These are phyloP conservation scores for Wickerhamiella bombiphila DNA, from an alignment of 805 yeast genomes.

Conservation along the genomic window DNA sequence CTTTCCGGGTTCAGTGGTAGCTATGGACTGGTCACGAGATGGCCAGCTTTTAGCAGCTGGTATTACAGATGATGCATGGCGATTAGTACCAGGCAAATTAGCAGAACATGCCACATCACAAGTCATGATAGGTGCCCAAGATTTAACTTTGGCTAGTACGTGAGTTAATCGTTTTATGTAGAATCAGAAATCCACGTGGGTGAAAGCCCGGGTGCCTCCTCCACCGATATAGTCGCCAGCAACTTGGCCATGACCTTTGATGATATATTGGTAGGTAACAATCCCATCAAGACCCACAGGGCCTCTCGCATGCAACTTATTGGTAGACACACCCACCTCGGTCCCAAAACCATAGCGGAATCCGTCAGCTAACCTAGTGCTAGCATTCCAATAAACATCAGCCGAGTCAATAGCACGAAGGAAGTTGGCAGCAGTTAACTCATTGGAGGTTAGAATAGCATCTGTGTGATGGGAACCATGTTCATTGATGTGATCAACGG, in stretches of 20 bases:
- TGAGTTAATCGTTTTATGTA: not conserved
- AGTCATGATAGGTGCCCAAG: slow-evolving; percentile 3
- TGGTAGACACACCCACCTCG: slow-evolving; percentile 94
- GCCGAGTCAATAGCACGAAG: slow-evolving; percentile 82
- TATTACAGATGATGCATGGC: slow-evolving; percentile 11
- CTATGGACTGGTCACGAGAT: slow-evolving; percentile 5
- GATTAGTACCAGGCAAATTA: slow-evolving; percentile 3
- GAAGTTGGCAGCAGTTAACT: slow-evolving; percentile 58
- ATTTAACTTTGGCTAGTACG: not conserved
- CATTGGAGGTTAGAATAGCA: slow-evolving; percentile 66
- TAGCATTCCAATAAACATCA: slow-evolving; percentile 95
- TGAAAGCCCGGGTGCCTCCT: slow-evolving; percentile 69
- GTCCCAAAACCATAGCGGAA: slow-evolving; percentile 97
- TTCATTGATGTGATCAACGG: slow-evolving; percentile 71
- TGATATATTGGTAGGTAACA: slow-evolving; percentile 86
- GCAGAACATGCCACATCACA: slow-evolving; percentile 2
- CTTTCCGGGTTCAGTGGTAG: slow-evolving; percentile 9
- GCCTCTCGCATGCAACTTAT: slow-evolving; percentile 95
- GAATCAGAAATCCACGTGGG: slow-evolving; percentile 31
- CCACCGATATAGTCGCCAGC: slow-evolving; percentile 87
- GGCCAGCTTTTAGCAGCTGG: slow-evolving; percentile 7
- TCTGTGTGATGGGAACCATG: slow-evolving; percentile 98
- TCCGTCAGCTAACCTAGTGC: slow-evolving; percentile 96
- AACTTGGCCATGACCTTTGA: slow-evolving; percentile 85
- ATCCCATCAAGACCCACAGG: slow-evolving; percentile 97